Percentiles rank a stretch among this genome's conserved stretches.
These are phyloP conservation scores for Coelastrella sp. DNA, from an alignment of 139 green algal species.

Conservation along the genomic window DNA sequence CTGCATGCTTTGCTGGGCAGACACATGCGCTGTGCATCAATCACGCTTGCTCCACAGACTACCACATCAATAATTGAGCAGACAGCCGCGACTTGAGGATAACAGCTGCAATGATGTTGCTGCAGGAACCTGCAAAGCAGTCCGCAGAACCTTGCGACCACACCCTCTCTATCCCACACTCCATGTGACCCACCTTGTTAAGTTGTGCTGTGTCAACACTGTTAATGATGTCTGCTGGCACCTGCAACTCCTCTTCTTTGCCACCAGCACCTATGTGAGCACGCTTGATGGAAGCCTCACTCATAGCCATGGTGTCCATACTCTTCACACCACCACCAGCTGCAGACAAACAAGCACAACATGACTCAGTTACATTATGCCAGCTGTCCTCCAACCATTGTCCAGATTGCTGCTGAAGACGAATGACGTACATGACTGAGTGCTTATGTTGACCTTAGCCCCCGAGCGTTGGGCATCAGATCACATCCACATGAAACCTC, in stretches of 20 bases:
- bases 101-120: too few relatives aligned
- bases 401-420: background rate
- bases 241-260: constrained; percentile 28
- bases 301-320: constrained; percentile 65
- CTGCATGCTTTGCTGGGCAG: too few relatives aligned
- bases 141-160: background rate
- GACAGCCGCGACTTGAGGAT: too few relatives aligned
- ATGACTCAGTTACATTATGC: too few relatives aligned
- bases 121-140: background rate
- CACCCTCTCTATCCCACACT: background rate
- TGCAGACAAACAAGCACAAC: background rate
- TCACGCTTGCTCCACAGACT: too few relatives aligned
- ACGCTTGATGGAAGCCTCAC: constrained; percentile 54
- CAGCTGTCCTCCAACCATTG: too few relatives aligned
- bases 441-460: too few relatives aligned
- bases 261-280: constrained; percentile 47
- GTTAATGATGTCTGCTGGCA: constrained; percentile 63
- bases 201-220: constrained; percentile 66
- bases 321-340: constrained; percentile 47
- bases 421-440: too few relatives aligned
- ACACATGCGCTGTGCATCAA: too few relatives aligned
- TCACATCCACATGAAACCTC: too few relatives aligned
- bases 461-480: too few relatives aligned
- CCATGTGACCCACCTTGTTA: constrained; percentile 43
- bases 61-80: too few relatives aligned